Base-by-base conservation (phyloP, 805 yeast genomes). In the Hanseniaspora thailandica region DNA sequence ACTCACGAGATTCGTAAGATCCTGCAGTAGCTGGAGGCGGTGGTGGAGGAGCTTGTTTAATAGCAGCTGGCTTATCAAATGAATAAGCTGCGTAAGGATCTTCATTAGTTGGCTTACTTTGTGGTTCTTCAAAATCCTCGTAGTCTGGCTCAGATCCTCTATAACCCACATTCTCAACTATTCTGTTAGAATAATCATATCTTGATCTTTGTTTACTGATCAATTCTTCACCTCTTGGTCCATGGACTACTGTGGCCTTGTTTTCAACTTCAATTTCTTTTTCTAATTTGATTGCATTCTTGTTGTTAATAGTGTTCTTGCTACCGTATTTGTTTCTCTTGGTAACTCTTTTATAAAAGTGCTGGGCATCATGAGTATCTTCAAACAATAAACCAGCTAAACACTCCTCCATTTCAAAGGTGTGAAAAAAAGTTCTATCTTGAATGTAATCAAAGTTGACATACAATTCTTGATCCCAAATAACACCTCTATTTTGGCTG, bases 381-480 rank as follows among this genome's bases (percentile, higher is more conserved):
- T 88, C 96, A 66, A 93, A 93, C 49, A 93, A 68, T 22, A 93
- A 71, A 0, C 97, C 98, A 10, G 81, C 88, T 50, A 74, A 75
- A 64, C 96, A 89, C 22, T 86, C 94, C 60, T 93, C 97, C 45
- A 87, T 72, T 70, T 93, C 98, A 69, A 93, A 93, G 6, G 94
- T 75, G 66, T 93, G 97, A 74, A 93, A 93, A 68, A 86, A 93
- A 38, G 95, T 81, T 31, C 98, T 77, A 66, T 93, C 98, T 67
- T 93, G 97, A 63, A 85, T 78, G 68, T 93, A 93, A 60, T 82
- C 82, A 66, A 93, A 88, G 61, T 86, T 83, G 12, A 86, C 81
- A 62, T 86, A 90, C 47, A 93, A 68, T 67, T 93, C 98, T 67
- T 93, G 98, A 66, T 93, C 98, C 98, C 98, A 93, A 0, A 93